Evolutionary conservation across 352 stramenopile species (phyloP).

Genomic region (Pythium rhizo-oryzae): DNA sequence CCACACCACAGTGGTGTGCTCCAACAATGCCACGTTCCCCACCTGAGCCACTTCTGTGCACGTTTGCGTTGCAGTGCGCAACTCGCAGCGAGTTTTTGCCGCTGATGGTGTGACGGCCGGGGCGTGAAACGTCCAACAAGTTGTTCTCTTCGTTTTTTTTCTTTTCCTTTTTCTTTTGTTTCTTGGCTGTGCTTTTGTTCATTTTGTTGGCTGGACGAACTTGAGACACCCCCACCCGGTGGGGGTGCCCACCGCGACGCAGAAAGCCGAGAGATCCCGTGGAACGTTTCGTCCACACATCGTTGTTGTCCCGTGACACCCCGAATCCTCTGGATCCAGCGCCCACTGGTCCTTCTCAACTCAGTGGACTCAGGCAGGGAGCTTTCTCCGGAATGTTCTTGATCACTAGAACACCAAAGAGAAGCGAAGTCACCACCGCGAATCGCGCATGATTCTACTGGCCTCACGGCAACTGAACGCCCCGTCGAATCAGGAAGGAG

Average conservation of each 20-base stretch:
- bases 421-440: neutral
- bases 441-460: neutral
- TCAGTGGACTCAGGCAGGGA: slow-evolving; percentile 8
- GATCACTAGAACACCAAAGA: neutral
- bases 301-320: slow-evolving; percentile 10
- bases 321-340: slow-evolving; percentile 1
- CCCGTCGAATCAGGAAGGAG: neutral
- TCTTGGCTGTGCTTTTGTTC: neutral
- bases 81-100: neutral
- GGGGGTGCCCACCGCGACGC: neutral
- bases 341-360: neutral
- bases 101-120: slow-evolving; percentile 1
- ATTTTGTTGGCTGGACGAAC: neutral
- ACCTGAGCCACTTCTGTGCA: neutral
- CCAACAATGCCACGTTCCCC: too few species aligned
- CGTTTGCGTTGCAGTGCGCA: neutral
- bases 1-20: too few species aligned
- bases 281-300: slow-evolving; percentile 12
- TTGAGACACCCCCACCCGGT: slow-evolving; percentile 2
- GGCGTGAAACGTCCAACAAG: slow-evolving; percentile 9
- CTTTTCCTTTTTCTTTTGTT: neutral
- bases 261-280: slow-evolving; percentile 8
- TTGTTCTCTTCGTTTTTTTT: neutral
- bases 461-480: neutral
- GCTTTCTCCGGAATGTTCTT: slow-evolving; percentile 6